Evolutionary conservation across 164 flowering plant genomes (phyloP).

Genomic region (Magnolia officinalis): DNA sequence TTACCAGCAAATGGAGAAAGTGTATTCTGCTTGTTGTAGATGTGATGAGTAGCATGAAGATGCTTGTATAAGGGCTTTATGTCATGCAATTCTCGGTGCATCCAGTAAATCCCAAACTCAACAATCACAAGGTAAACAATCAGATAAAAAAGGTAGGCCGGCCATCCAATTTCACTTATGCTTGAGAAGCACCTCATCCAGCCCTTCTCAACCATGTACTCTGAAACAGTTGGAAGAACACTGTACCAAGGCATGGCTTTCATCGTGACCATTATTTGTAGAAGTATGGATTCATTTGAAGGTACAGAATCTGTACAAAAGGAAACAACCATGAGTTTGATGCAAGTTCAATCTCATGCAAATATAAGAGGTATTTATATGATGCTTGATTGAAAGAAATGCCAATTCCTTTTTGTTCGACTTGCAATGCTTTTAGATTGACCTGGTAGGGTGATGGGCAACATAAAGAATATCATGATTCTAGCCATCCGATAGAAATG

Average conservation of each 20-base stretch:
- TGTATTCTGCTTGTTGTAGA: conserved; percentile 93
- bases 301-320: conserved; percentile 78
- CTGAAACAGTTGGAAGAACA: conserved; percentile 77
- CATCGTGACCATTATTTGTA: conserved; percentile 92
- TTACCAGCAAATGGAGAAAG: conserved; percentile 98
- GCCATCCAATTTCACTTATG: conserved; percentile 67
- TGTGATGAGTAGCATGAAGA: conserved; percentile 96
- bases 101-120: conserved; percentile 95
- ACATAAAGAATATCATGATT: no score
- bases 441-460: not conserved
- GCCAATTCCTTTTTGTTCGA: no score
- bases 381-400: not conserved
- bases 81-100: conserved; percentile 93
- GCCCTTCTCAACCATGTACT: conserved; percentile 82
- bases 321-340: not conserved
- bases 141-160: conserved; percentile 43
- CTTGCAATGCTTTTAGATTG: not conserved
- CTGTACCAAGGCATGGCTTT: conserved; percentile 94
- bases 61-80: conserved; percentile 89
- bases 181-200: conserved; percentile 78
- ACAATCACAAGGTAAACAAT: conserved; percentile 56
- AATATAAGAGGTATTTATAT: no score
- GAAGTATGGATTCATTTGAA: conserved; percentile 64
- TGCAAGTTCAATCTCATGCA: not conserved
- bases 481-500: no score